Conservation (phyloP, 768 basidiomycete species). For the Serendipita vermifera region DNA sequence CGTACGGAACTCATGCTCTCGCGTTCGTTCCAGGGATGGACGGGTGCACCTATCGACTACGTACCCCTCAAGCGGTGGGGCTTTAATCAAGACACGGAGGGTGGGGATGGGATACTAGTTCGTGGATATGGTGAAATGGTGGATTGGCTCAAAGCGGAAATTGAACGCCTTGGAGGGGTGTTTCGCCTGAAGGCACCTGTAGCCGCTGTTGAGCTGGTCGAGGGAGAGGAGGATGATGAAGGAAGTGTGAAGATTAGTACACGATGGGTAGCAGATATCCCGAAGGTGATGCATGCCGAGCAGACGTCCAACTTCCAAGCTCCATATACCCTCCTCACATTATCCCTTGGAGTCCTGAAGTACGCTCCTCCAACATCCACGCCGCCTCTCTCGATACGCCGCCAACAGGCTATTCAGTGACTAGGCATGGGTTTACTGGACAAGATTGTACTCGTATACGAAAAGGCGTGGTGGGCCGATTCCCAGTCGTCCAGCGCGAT, state of each 20-base stretch:
- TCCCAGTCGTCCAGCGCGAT: not conserved
- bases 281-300: no score
- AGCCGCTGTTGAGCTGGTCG: not conserved
- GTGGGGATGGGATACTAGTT: constrained; percentile 12
- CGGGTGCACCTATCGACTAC: constrained; percentile 14
- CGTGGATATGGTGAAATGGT: constrained; percentile 11
- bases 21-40: constrained; percentile 15
- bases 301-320: constrained; percentile 8
- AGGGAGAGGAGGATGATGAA: not conserved
- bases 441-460: constrained; percentile 21
- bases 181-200: not conserved
- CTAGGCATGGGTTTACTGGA: constrained; percentile 19
- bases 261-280: no score
- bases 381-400: constrained; percentile 17
- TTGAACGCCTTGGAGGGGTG: constrained; percentile 13
- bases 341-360: constrained; percentile 21
- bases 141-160: not conserved
- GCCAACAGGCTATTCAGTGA: constrained; percentile 13
- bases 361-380: constrained; percentile 13
- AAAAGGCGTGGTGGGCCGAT: constrained; percentile 19
- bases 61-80: constrained; percentile 16
- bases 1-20: no score
- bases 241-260: not conserved
- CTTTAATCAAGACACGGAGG: constrained; percentile 14
- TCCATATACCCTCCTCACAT: constrained; percentile 12